Base-by-base conservation (phyloP, 129 eudicot genomes). In the Lactuca saligna region DNA sequence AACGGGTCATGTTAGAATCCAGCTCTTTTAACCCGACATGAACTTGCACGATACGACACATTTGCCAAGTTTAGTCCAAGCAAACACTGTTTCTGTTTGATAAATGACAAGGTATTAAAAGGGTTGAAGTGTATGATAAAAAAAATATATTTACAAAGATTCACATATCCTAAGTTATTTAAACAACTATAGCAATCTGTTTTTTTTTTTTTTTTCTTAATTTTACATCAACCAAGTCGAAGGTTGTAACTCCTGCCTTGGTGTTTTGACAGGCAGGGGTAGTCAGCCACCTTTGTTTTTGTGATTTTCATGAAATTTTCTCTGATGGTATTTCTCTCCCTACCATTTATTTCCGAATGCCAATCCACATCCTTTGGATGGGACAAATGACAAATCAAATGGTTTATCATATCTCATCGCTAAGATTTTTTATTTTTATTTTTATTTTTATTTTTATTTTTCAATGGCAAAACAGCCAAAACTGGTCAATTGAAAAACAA, bases 281-380 rank as follows among this genome's bases (percentile, higher is more conserved):
- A 25, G 29, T 25, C 44, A 14, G n/a, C 10, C 35, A 31, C 57
- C 29, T 6, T 54, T 2, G 34, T 59, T 70, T 42, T 25, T 14
- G 15, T 6, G 29, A 17, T 35, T 73, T 54, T 63, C 77, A 63
- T 53, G 2, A 63, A 20, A 39, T 3, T 29, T 48, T 16, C 17
- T 51, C 25, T 35, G 3, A 68, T 54, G 73, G 63, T 37, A 61
- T n/a, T n/a, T 59, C 59, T 58, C 29, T 25, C 29, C 58, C 69
- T 48, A 62, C 68, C 71, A 68, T 59, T 86, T 79, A 73, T 72
- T 80, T 55, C 51, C 46, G 71, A 71, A 53, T 57, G 66, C 55
- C 64, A 56, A 70, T 73, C 81, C 76, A 70, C 95, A 83, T 85
- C 96, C 93, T 91, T 88, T 61, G 90, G 90, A 85, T 49, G 84